These are phyloP conservation scores for Neopestalotiopsis sp. DNA, from an alignment of 2,329 filamentous ascomycete species.

Conservation along the genomic window DNA sequence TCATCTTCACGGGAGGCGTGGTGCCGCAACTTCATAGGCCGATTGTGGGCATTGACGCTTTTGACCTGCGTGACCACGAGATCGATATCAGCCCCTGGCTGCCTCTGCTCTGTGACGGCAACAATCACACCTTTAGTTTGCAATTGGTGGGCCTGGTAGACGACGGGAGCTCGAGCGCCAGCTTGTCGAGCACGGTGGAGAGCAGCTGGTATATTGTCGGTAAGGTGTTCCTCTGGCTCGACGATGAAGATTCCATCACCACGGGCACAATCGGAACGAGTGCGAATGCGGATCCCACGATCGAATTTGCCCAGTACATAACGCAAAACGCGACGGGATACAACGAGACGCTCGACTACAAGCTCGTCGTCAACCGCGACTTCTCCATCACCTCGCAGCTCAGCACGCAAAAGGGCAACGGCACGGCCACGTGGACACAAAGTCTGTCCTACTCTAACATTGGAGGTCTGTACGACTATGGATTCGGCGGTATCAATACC, in stretches of 20 bases:
- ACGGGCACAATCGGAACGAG: slow-evolving; percentile 49
- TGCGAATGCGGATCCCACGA: slow-evolving; percentile 43
- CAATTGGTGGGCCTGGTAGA: slow-evolving; percentile 70
- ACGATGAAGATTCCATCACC: slow-evolving; percentile 55
- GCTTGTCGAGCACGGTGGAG: slow-evolving; percentile 61
- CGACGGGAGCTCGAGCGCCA: slow-evolving; percentile 50
- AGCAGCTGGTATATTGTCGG: slow-evolving; percentile 78
- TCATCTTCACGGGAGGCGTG: slow-evolving; percentile 83
- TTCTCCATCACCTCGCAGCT: slow-evolving; percentile 60
- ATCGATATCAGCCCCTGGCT: slow-evolving; percentile 84
- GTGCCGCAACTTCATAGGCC: slow-evolving; percentile 79
- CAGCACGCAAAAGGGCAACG: slow-evolving; percentile 50
- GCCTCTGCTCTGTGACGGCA: slow-evolving; percentile 69
- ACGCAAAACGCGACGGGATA: slow-evolving; percentile 53
- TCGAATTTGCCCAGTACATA: slow-evolving; percentile 57
- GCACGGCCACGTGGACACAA: slow-evolving; percentile 60
- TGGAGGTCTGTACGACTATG: slow-evolving; percentile 43
- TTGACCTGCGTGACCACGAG: slow-evolving; percentile 79
- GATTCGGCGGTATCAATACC: slow-evolving; percentile 37
- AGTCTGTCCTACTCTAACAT: slow-evolving; percentile 59
- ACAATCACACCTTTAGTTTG: slow-evolving; percentile 71
- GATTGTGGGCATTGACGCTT: slow-evolving; percentile 78
- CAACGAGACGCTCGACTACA: slow-evolving; percentile 66
- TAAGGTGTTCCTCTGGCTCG: slow-evolving; percentile 81
- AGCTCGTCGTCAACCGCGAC: slow-evolving; percentile 58